These are phyloP conservation scores for Diplodia seriata DNA, from an alignment of 2,329 filamentous ascomycete species.

Conservation along the genomic window DNA sequence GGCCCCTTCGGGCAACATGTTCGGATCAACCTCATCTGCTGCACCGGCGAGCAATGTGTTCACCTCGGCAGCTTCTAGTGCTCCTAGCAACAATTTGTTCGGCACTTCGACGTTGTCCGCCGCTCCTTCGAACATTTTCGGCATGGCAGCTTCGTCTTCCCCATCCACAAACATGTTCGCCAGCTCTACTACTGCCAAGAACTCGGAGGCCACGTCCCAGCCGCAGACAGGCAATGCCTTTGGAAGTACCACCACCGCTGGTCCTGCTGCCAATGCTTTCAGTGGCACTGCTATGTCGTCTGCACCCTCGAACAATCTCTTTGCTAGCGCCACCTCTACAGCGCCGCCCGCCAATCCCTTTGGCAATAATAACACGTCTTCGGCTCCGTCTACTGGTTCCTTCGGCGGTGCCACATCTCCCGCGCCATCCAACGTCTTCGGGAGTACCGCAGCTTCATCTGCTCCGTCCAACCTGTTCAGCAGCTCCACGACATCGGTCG, in stretches of 20 bases:
- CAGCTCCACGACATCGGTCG: background rate
- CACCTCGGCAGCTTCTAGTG: background rate
- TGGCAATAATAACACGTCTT: background rate
- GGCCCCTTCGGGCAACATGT: constrained; percentile 13
- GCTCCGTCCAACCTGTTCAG: constrained; percentile 29
- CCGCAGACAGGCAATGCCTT: background rate
- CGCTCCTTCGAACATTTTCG: background rate
- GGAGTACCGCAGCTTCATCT: constrained; percentile 1
- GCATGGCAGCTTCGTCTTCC: background rate
- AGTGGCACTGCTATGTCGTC: background rate
- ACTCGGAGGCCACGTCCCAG: background rate
- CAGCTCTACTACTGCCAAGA: background rate
- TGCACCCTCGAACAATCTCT: constrained; percentile 4
- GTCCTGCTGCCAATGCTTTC: constrained; percentile 5
- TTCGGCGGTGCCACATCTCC: background rate
- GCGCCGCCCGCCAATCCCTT: background rate
- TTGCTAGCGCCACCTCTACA: background rate
- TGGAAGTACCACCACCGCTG: background rate
- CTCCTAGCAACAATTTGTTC: background rate
- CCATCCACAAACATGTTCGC: constrained; percentile 17
- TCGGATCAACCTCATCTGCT: constrained; percentile 13
- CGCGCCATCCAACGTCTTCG: background rate
- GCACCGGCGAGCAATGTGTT: constrained; percentile 13
- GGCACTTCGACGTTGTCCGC: background rate
- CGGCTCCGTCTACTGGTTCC: background rate